Conservation (phyloP, 2,329 filamentous ascomycete species). For the Aspergillus fumigatus region DNA sequence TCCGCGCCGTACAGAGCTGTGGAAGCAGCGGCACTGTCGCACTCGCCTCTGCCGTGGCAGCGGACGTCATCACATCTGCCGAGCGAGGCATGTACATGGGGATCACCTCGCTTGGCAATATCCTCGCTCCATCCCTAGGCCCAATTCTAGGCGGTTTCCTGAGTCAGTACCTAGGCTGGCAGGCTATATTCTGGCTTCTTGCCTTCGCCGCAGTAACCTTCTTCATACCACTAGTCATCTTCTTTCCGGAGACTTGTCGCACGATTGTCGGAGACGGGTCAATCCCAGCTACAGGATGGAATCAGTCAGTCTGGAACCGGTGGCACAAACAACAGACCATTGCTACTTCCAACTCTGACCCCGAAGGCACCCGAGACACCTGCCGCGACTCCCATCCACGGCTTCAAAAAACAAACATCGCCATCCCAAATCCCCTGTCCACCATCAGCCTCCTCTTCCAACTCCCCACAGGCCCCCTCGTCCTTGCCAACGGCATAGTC, state of each 20-base stretch:
- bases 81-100: slow-evolving; percentile 44
- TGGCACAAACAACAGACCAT: neutral
- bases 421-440: slow-evolving; percentile 37
- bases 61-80: slow-evolving; percentile 37
- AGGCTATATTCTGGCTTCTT: slow-evolving; percentile 52
- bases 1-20: slow-evolving; percentile 43
- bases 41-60: slow-evolving; percentile 37
- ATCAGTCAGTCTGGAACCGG: slow-evolving; percentile 19
- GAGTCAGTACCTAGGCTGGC: slow-evolving; percentile 47
- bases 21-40: slow-evolving; percentile 40
- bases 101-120: slow-evolving; percentile 23
- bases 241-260: slow-evolving; percentile 36
- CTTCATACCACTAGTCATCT: slow-evolving; percentile 17
- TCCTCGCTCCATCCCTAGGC: slow-evolving; percentile 45
- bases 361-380: neutral
- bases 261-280: slow-evolving; percentile 33
- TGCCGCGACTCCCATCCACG: neutral
- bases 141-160: slow-evolving; percentile 50
- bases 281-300: slow-evolving; percentile 24
- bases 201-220: slow-evolving; percentile 37
- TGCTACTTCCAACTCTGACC: too few relatives aligned
- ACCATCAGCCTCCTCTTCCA: slow-evolving; percentile 29
- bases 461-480: slow-evolving; percentile 26
- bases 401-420: slow-evolving; percentile 4
- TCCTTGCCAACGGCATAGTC: slow-evolving; percentile 36